Evolutionary conservation across 768 basidiomycete genomes (phyloP).

Genomic region (Tylopilus cervinicoccineus): DNA sequence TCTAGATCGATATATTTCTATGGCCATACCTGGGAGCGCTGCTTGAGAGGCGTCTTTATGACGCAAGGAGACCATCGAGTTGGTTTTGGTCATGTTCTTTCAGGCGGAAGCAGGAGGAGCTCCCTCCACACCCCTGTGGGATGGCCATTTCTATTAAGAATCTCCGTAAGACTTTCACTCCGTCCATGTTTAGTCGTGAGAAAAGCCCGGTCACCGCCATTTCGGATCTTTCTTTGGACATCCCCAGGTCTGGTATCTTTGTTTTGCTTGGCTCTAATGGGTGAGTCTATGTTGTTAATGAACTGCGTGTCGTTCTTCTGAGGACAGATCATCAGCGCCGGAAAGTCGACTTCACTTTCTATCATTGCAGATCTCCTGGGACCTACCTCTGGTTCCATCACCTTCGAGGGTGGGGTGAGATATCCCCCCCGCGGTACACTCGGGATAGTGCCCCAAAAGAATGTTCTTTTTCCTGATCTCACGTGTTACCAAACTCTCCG

Average conservation of each 20-base stretch:
- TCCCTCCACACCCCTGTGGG: constrained; percentile 34
- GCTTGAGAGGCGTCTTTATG: constrained; percentile 59
- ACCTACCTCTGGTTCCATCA: constrained; percentile 54
- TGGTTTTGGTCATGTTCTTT: constrained; percentile 24
- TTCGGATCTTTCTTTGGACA: constrained; percentile 58
- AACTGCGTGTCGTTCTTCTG: background rate
- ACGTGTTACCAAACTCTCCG: constrained; percentile 69
- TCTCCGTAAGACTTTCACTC: constrained; percentile 55
- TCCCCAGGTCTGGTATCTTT: constrained; percentile 73
- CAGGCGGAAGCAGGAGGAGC: constrained; percentile 4
- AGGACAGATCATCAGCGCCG: constrained; percentile 46
- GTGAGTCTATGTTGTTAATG: constrained; percentile 24
- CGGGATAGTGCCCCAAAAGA: constrained; percentile 81
- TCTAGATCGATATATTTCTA: constrained; percentile 67
- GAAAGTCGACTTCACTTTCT: constrained; percentile 71
- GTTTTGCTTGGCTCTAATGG: constrained; percentile 75
- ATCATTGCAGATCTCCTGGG: constrained; percentile 62
- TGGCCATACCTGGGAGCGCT: constrained; percentile 67
- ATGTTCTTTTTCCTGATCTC: constrained; percentile 75
- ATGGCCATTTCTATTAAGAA: constrained; percentile 60
- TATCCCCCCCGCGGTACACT: constrained; percentile 60
- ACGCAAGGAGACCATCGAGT: constrained; percentile 40
- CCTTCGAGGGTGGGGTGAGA: constrained; percentile 48
- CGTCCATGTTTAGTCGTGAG: constrained; percentile 43
- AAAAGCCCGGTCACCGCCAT: constrained; percentile 58